These are phyloP conservation scores for Plasmodium vinckei DNA, from an alignment of 169 alveolate genomes.

Conservation along the genomic window DNA sequence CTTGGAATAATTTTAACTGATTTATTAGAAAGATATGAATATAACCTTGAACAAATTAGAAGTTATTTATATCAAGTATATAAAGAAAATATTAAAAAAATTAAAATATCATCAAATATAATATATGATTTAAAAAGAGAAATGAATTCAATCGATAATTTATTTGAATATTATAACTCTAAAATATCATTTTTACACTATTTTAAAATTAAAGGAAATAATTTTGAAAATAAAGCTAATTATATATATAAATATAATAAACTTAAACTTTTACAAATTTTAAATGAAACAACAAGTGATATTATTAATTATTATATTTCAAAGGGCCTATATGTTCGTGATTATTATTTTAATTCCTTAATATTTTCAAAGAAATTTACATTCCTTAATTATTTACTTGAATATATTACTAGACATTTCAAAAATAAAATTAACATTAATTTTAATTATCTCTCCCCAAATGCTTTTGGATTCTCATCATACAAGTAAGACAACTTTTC, in stretches of 20 bases:
- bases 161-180: slow-evolving; percentile 29
- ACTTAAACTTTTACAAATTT: slow-evolving; percentile 14
- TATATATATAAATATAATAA: slow-evolving; percentile 31
- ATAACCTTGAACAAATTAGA: slow-evolving; percentile 5
- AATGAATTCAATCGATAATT: slow-evolving; percentile 23
- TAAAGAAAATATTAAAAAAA: slow-evolving; percentile 49
- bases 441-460: slow-evolving; percentile 71
- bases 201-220: slow-evolving; percentile 16
- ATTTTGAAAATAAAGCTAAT: slow-evolving; percentile 17
- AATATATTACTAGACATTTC: slow-evolving; percentile 5
- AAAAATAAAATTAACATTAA: slow-evolving; percentile 50
- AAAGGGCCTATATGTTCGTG: slow-evolving; percentile 47
- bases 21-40: slow-evolving; percentile 65
- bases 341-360: slow-evolving; percentile 43
- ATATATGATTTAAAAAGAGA: slow-evolving; percentile 29
- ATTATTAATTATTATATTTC: slow-evolving; percentile 57
- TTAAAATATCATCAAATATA: slow-evolving; percentile 27
- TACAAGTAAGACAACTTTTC: slow-evolving; percentile 34
- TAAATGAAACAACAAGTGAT: slow-evolving; percentile 50
- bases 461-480: slow-evolving; percentile 73
- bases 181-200: slow-evolving; percentile 11
- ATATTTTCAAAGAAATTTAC: slow-evolving; percentile 22
- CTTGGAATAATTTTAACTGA: slow-evolving; percentile 45
- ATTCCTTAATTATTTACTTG: slow-evolving; percentile 23
- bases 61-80: slow-evolving; percentile 18